phyloP scores from a whole-genome alignment of 2,329 filamentous ascomycete genomes.

The Shiraia sp. region DNA sequence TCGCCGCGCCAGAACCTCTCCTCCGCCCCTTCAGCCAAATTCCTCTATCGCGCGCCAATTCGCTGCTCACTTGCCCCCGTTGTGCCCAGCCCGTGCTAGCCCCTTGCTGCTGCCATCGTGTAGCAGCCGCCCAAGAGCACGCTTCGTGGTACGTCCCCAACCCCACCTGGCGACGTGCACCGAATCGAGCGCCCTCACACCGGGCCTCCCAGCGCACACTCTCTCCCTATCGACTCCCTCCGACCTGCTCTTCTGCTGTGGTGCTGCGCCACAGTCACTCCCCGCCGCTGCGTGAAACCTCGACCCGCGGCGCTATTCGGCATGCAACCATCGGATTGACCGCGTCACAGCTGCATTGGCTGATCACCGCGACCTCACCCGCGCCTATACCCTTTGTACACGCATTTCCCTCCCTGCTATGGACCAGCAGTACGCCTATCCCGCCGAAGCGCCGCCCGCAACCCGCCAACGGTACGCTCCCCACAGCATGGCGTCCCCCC shows the following conservation, averaged over 20 bases:
- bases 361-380: slow-evolving; percentile 25
- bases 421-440: slow-evolving; percentile 46
- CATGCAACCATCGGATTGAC: slow-evolving; percentile 39
- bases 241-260: slow-evolving; percentile 5
- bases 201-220: slow-evolving; percentile 10
- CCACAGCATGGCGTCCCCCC: slow-evolving; percentile 40
- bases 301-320: slow-evolving; percentile 32
- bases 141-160: slow-evolving; percentile 18
- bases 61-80: slow-evolving; percentile 2
- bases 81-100: slow-evolving; percentile 1
- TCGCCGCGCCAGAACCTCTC: background rate
- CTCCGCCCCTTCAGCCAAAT: background rate
- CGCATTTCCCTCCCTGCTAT: slow-evolving; percentile 23
- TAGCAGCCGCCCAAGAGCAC: slow-evolving; percentile 13
- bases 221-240: slow-evolving; percentile 13
- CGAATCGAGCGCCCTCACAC: slow-evolving; percentile 1
- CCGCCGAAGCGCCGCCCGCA: slow-evolving; percentile 34
- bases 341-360: slow-evolving; percentile 43
- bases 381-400: slow-evolving; percentile 5
- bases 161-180: slow-evolving; percentile 13
- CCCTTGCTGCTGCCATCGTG: slow-evolving; percentile 6
- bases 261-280: slow-evolving; percentile 15
- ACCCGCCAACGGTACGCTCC: slow-evolving; percentile 45
- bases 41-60: background rate
- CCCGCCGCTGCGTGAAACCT: slow-evolving; percentile 8